A percentile compares a stretch with the other conserved stretches of the same genome.
Conservation (phyloP, 2,329 filamentous ascomycete genomes). For the Tolypocladium amazonense region DNA sequence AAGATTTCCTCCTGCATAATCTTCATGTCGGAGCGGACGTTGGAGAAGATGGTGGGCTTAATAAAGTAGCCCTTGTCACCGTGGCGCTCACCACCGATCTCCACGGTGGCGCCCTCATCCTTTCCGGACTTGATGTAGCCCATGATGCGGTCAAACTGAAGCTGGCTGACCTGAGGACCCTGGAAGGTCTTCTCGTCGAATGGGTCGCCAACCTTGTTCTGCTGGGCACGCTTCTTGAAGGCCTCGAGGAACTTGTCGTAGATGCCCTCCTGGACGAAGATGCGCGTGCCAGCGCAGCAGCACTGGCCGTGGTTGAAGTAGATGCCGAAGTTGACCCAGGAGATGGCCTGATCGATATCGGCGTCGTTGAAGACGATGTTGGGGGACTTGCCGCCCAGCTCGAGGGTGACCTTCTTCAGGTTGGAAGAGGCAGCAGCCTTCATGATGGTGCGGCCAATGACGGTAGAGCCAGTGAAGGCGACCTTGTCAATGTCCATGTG, state of each 20-base stretch:
- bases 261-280: slow-evolving; percentile 78
- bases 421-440: slow-evolving; percentile 69
- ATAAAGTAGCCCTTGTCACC: slow-evolving; percentile 81
- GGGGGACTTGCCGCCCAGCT: slow-evolving; percentile 71
- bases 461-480: slow-evolving; percentile 70
- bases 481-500: slow-evolving; percentile 80
- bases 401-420: slow-evolving; percentile 73
- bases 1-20: slow-evolving; percentile 92
- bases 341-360: slow-evolving; percentile 65
- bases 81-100: slow-evolving; percentile 41
- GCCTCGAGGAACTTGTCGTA: slow-evolving; percentile 77
- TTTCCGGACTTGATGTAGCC: slow-evolving; percentile 60
- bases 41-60: slow-evolving; percentile 81
- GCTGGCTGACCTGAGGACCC: slow-evolving; percentile 74
- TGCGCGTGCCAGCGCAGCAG: slow-evolving; percentile 68
- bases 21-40: slow-evolving; percentile 75
- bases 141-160: slow-evolving; percentile 87
- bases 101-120: slow-evolving; percentile 49
- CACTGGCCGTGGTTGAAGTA: slow-evolving; percentile 56
- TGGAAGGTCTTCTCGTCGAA: slow-evolving; percentile 75
- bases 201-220: slow-evolving; percentile 76
- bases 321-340: slow-evolving; percentile 65
- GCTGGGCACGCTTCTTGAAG: slow-evolving; percentile 65
- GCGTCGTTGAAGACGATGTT: slow-evolving; percentile 74
- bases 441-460: slow-evolving; percentile 66